Evolutionary conservation across 2,329 filamentous ascomycete species (phyloP).

Genomic region (Colletotrichum phormii): DNA sequence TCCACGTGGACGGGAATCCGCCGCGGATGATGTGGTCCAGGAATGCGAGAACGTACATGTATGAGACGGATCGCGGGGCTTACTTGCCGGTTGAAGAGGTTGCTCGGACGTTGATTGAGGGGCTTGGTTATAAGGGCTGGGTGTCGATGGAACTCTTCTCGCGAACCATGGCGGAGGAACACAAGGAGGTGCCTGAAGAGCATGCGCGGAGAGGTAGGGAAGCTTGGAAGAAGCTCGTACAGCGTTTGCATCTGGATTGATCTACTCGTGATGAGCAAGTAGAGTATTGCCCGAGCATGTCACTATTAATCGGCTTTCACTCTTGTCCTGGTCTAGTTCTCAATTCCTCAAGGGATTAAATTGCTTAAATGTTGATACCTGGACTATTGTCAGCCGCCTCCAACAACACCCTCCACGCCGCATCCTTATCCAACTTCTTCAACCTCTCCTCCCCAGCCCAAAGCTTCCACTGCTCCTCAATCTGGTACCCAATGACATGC

Average conservation of each 20-base stretch:
- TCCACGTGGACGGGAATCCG: slow-evolving; percentile 64
- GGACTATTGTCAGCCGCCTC: slow-evolving; percentile 45
- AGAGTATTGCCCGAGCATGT: neutral
- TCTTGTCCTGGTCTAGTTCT: no score
- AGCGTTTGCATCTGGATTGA: neutral
- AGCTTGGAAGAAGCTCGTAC: slow-evolving; percentile 57
- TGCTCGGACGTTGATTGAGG: neutral
- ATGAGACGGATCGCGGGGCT: slow-evolving; percentile 64
- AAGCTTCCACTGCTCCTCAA: slow-evolving; percentile 51
- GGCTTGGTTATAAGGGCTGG: slow-evolving; percentile 4
- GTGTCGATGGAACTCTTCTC: slow-evolving; percentile 71
- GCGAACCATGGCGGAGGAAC: slow-evolving; percentile 58
- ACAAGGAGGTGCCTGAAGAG: slow-evolving; percentile 57
- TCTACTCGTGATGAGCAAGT: neutral
- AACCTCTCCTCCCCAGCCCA: slow-evolving; percentile 48
- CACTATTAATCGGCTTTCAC: neutral
- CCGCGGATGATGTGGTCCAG: slow-evolving; percentile 72
- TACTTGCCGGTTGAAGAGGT: slow-evolving; percentile 70
- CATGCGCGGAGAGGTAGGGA: slow-evolving; percentile 63
- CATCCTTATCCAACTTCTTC: slow-evolving; percentile 41
- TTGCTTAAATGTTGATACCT: slow-evolving; percentile 45
- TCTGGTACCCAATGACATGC: slow-evolving; percentile 54
- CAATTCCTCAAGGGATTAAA: neutral
- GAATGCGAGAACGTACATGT: slow-evolving; percentile 70
- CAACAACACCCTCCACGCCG: slow-evolving; percentile 46